Percentiles rank a stretch among this genome's conserved stretches.
phyloP scores from a whole-genome alignment of 768 basidiomycete species.

The Brasilioporus rufonigricans region DNA sequence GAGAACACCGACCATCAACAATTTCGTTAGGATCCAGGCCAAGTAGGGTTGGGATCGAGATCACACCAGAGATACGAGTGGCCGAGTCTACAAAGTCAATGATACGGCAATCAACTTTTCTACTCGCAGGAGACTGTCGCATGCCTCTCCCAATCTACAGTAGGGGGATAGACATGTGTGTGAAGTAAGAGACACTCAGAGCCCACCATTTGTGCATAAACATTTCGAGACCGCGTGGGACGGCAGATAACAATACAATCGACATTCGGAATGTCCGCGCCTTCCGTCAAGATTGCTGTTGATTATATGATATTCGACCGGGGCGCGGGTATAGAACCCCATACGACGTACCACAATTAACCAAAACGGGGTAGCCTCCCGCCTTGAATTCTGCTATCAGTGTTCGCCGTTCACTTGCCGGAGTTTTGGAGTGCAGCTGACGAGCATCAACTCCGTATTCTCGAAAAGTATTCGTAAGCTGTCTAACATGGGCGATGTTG shows the following conservation, averaged over 20 bases:
- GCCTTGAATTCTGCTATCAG: conserved; percentile 66
- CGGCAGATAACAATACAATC: conserved; percentile 88
- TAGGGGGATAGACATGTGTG: not conserved
- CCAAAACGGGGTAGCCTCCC: conserved; percentile 77
- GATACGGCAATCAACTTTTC: conserved; percentile 81
- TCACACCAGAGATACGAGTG: conserved; percentile 62
- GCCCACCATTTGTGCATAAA: conserved; percentile 89
- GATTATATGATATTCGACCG: not conserved
- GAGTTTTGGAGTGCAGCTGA: conserved; percentile 71
- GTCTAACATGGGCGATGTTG: conserved; percentile 74
- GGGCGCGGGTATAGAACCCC: not conserved
- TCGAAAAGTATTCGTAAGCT: conserved; percentile 71
- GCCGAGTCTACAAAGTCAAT: conserved; percentile 89
- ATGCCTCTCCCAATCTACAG: conserved; percentile 90
- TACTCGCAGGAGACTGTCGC: conserved; percentile 76
- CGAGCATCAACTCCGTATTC: conserved; percentile 80
- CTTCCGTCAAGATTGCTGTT: conserved; percentile 84
- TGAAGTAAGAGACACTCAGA: not conserved
- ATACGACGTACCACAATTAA: conserved; percentile 77
- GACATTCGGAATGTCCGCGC: conserved; percentile 91
- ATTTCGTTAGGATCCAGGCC: conserved; percentile 76
- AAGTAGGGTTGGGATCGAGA: conserved; percentile 80
- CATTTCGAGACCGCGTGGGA: conserved; percentile 84
- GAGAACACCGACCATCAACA: conserved; percentile 47
- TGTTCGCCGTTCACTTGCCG: conserved; percentile 55